Evolutionary conservation across 768 basidiomycete species (phyloP), one percentile per base, ranked within the genome.

Genomic region (Clathrus columnatus): DNA sequence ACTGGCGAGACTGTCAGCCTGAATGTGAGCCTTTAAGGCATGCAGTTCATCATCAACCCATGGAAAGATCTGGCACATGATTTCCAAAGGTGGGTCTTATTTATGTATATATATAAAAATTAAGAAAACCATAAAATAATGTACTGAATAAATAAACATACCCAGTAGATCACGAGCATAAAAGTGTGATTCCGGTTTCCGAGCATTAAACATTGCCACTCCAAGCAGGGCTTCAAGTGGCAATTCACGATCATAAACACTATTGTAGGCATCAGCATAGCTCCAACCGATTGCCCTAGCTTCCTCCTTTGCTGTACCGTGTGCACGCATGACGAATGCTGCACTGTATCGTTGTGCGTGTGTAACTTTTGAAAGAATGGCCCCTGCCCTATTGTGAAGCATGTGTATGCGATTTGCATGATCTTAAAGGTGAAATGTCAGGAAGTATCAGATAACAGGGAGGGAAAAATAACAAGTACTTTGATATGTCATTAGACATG

Each of bases 231-330:
- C 70, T 7, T 63, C 57, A 11, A 61, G 29, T 0, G 68, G 70
- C 6, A 70, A 59, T 0, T 60, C 57, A 5, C 63, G 59, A 48
- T 72, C 65, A 58, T 73, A 73, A 20, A 63, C 56, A 14, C 57
- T 46, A 7, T 55, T 56, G 54, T 64, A 71, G 0, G 64, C 62
- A 17, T 62, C 70, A 18, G 57, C 60, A 18, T 56, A 53, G 29
- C 59, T 63, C 71, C 71, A 73, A 7, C 62, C 58, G 27, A 72
- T 63, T 2, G 66, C 68, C 57, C 68, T 72, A 1, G 64, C 62
- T 27, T 66, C 67, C 11, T 50, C 54, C 0, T 41, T 54, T 14
- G 60, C 60, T 0, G 69, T 67, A 36, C 70, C 65, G 54, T 71
- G 65, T n/a, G 62, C 48, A 16, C 63, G 60, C 11, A 68, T 64